Evolutionary conservation across 495 filamentous ascomycete genomes (phyloP), one percentile per base, ranked within the genome.

Genomic region (Glonium stellatum): DNA sequence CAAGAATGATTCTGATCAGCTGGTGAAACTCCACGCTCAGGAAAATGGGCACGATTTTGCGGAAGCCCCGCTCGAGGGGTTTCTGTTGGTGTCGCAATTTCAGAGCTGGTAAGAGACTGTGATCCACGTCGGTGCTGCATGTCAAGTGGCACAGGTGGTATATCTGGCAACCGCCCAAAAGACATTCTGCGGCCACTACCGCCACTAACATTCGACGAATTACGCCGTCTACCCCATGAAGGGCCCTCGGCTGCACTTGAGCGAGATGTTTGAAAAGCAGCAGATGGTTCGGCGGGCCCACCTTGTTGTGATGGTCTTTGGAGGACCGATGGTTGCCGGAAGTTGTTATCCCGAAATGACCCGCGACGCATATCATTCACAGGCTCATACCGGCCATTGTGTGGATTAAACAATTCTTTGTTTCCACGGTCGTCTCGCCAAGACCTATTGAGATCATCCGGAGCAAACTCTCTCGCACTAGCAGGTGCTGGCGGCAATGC

Each of bases 201-300:
- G 34, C 91, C 92, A 70, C 92, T 97, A 31, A 96, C 87, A 68
- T 91, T 96, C 1, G 92, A 96, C n/a, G 92, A 97, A 53, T 87
- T 86, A 48, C 95, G 85, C 48, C 90, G 84, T 57, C 91, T 84
- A 27, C 79, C 82, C 79, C 89, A 96, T 4, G 84, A 78, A 13
- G 69, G 69, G 15, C 76, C 81, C 59, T 92, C 87, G 53, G 85
- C 85, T 64, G 79, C 84, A 41, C 60, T 69, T 12, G 80, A 80
- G 48, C 90, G 81, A 60, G 85, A 83, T 9, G 87, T 90, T 67
- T 96, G 92, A 67, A 95, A 95, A n/a, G 90, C 88, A 27, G 91
- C 79, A 48, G 92, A 95, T 13, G 90, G 90, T 64, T 98, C 95
- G 41, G 89, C 87, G n/a, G 88, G 89, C 5, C 83, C 86, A 34